Evolutionary conservation across 2,329 filamentous ascomycete species (phyloP).

Genomic region (Fusarium redolens): DNA sequence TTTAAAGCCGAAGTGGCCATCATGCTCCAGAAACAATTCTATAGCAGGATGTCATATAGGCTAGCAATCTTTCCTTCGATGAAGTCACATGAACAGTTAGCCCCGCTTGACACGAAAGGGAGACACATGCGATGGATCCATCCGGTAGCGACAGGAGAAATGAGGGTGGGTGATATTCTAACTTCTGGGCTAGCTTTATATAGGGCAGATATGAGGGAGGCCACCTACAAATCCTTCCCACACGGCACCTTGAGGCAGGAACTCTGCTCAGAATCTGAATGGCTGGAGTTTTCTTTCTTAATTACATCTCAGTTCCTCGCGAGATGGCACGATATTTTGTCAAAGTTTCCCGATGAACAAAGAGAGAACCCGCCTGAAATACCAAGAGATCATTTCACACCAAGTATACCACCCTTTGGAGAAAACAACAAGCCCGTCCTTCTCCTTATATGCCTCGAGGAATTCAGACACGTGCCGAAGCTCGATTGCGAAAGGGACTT

Average conservation of each 20-base stretch:
- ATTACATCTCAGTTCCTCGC: not conserved
- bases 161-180: not conserved
- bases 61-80: not conserved
- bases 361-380: not conserved
- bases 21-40: not conserved
- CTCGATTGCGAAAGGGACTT: not conserved
- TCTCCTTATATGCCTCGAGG: not conserved
- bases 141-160: rapidly evolving
- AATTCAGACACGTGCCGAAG: not conserved
- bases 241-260: too few relatives aligned
- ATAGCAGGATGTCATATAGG: not conserved
- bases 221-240: too few relatives aligned
- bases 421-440: not conserved
- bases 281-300: rapidly evolving
- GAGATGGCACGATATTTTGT: not conserved
- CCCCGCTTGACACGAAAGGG: rapidly evolving
- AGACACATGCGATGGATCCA: not conserved
- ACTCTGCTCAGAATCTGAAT: not conserved
- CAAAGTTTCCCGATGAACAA: rapidly evolving
- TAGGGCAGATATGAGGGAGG: rapidly evolving
- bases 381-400: too few relatives aligned
- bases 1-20: not conserved
- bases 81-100: too few relatives aligned
- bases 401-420: too few relatives aligned
- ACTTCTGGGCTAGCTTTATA: not conserved